Evolutionary conservation across 2,329 filamentous ascomycete species (phyloP).

Genomic region (Endoconidiophora laricicola): DNA sequence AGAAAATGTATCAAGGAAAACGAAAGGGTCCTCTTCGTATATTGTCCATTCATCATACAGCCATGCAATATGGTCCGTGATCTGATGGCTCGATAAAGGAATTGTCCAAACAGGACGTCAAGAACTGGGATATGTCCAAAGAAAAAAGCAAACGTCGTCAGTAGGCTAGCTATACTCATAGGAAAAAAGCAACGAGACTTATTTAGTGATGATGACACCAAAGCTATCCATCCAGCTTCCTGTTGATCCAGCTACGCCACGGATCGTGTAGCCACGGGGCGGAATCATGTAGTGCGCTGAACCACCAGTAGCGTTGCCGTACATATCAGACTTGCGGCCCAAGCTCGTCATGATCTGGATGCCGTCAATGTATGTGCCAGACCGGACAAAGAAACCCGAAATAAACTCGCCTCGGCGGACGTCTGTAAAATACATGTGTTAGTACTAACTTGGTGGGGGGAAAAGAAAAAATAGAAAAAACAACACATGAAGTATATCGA

Average conservation of each 20-base stretch:
- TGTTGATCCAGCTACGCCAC: slow-evolving; percentile 70
- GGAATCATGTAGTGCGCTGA: slow-evolving; percentile 72
- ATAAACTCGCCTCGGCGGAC: slow-evolving; percentile 64
- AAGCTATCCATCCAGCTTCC: slow-evolving; percentile 74
- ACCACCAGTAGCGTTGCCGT: slow-evolving; percentile 65
- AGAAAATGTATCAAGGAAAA: too few species aligned
- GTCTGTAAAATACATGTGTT: slow-evolving; percentile 10
- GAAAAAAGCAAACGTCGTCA: not conserved
- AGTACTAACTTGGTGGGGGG: not conserved
- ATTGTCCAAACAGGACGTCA: not conserved
- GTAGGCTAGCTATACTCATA: slow-evolving; percentile 1
- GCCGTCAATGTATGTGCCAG: slow-evolving; percentile 71
- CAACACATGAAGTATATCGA: too few species aligned
- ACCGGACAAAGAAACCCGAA: slow-evolving; percentile 68
- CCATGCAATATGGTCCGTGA: too few species aligned
- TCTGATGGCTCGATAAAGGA: not conserved
- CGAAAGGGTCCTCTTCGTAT: too few species aligned
- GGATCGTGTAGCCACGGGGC: slow-evolving; percentile 74
- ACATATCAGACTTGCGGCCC: slow-evolving; percentile 72
- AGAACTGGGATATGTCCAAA: not conserved
- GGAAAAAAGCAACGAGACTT: slow-evolving; percentile 9
- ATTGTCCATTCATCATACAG: too few species aligned
- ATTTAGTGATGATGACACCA: slow-evolving; percentile 46
- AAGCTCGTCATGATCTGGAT: slow-evolving; percentile 79
- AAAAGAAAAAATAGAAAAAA: not conserved